Percentiles rank a stretch among this genome's conserved stretches.
Conservation (phyloP, 768 basidiomycete species). For the Mrakia blollopis region DNA sequence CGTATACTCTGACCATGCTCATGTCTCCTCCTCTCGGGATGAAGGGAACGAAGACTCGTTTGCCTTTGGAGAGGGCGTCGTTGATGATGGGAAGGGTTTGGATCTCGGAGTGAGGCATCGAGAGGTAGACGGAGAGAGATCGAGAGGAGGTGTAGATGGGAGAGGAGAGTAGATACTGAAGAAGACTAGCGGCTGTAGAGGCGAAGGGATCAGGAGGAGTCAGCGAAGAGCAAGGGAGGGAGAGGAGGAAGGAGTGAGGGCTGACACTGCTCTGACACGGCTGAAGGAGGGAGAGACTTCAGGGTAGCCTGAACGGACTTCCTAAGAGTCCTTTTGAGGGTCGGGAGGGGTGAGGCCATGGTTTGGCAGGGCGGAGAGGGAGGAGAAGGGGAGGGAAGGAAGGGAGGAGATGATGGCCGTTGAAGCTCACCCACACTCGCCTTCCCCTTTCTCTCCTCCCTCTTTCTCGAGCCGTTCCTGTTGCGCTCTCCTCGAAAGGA, state of each 20-base stretch:
- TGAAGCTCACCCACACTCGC: background rate
- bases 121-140: constrained; percentile 25
- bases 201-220: background rate
- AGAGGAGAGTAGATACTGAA: background rate
- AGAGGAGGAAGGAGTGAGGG: no score
- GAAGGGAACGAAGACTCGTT: constrained; percentile 27
- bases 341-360: constrained; percentile 18
- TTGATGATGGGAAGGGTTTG: constrained; percentile 26
- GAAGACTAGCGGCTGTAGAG: constrained; percentile 9
- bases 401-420: background rate
- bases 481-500: no score
- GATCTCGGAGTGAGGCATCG: constrained; percentile 22
- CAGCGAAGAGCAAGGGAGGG: background rate
- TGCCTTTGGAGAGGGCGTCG: constrained; percentile 23
- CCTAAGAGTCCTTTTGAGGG: constrained; percentile 22
- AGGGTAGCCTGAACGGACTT: constrained; percentile 20
- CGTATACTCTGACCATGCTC: constrained; percentile 29
- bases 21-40: constrained; percentile 21
- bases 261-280: constrained; percentile 21
- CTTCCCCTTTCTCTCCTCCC: no score
- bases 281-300: background rate
- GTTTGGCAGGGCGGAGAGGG: no score
- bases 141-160: constrained; percentile 14
- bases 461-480: no score
- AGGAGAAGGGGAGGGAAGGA: background rate